Base-by-base conservation (phyloP, 129 eudicot genomes). In the Centaurea solstitialis region DNA sequence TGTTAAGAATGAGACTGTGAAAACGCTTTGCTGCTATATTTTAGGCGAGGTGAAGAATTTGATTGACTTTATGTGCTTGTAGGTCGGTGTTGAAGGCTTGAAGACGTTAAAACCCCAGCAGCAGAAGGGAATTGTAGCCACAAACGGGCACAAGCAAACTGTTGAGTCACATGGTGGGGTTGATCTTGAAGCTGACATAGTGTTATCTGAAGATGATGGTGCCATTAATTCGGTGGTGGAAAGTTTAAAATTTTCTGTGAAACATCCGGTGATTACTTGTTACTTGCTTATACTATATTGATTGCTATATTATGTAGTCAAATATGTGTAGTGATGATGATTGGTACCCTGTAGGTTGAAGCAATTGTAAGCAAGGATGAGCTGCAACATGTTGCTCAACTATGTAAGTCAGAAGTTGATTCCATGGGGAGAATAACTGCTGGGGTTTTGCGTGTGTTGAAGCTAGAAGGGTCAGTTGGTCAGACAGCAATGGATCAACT, bases 381-480 rank as follows among this genome's bases (percentile, higher is more conserved):
- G 88, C 87, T 95, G 68, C 94, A 92, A 64, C 86, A 95, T 74
- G 90, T 95, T 79, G 89, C 90, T 78, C 18, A 75, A 50, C 78
- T 90, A 79, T 96, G 97, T 90, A 93, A 91, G 86, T 83, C 99
- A 43, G 99, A 96, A 87, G 93, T 93, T 77, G 97, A 89, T 40
- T 96, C 99, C 53, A 74, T 93, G 92, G 99, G 99, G 50, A 77
- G 99, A 69, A 90, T 95, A 79, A 84, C 93, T 85, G 99, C 94
- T 53, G 98, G 98, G 33, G 82, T 87, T 79, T 85, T 95, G 79
- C 92, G 99, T 43, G 84, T 95, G 73, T 91, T 95, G 72, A 95
- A 95, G 84, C 83, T 95, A 30, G 99, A 95, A 81, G 91, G 93
- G 40, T 87, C 97, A 4, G 79, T 96, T 81, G 98, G 99, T 77